Base-by-base conservation (phyloP, 768 basidiomycete genomes). In the Mycena polygramma region DNA sequence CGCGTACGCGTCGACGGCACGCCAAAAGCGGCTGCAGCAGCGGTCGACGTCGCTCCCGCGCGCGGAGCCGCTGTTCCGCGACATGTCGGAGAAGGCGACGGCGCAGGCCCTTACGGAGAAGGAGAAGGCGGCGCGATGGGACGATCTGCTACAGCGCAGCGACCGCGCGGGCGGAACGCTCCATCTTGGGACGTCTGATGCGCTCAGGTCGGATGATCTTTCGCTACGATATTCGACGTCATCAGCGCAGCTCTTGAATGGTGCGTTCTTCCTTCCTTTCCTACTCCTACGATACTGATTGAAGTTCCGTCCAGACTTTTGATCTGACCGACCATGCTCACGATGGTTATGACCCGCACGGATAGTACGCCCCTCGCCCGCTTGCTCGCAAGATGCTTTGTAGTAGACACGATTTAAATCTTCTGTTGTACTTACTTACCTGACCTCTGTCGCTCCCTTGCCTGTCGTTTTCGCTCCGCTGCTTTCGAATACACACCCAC, bases 51-150 rank as follows among this genome's bases (percentile, higher is more conserved):
- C 72, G 39, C 61, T 53, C 62, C 73, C 63, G 51, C 73, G 53
- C 49, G 68, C 59, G 17, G 72, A 73, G 48, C 80, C 80, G 24
- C 57, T 85, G 52, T 90, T 88, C 80, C 85, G 89, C 15, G 84
- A 88, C 73, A 74, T 89, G 26, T 74, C 79, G n/a, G 74, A 69
- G 36, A 77, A 76, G 36, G 79, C 79, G 2, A 30, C 30, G 59
- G 78, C 79, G 62, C 78, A 79, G 26, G 83, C 79, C 51, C 78
- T 90, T 77, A 88, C 88, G 30, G 91, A 93, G 76, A 80, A 87
- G 74, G 92, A 94, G 81, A 94, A 94, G 82, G 85, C 86, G 9
- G 88, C 86, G 15, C 88, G 87, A 74, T 94, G 92, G 92, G 86
- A 92, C 64, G 90, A 90, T 69, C 74, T 94, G 63, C 79, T 94